A percentile compares a stretch with the other conserved stretches of the same genome.
These are phyloP conservation scores for Kandelia obovata DNA, from an alignment of 345 rosid species.

Conservation along the genomic window DNA sequence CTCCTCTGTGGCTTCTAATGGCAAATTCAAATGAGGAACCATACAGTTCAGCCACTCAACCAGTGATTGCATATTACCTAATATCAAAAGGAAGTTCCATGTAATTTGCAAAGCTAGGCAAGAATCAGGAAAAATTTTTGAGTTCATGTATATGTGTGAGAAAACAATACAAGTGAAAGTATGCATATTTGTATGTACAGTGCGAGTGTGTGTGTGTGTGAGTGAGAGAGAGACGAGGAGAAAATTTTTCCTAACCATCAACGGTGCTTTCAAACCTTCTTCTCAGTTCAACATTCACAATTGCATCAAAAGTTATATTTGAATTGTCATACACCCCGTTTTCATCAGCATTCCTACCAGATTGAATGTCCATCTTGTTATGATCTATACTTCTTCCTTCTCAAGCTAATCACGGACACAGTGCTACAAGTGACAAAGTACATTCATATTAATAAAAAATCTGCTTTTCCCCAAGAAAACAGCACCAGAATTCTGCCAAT, in stretches of 20 bases:
- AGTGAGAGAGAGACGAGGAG: neutral
- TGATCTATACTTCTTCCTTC: constrained; percentile 17
- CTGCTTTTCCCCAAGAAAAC: neutral
- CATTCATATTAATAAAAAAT: neutral
- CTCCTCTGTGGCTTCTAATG: constrained; percentile 59
- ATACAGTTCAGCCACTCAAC: constrained; percentile 63
- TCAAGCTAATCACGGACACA: constrained; percentile 11
- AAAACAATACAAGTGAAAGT: too few species aligned
- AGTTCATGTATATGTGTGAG: neutral
- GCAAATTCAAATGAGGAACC: constrained; percentile 52
- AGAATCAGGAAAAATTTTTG: neutral
- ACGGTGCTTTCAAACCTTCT: constrained; percentile 32
- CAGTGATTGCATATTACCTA: constrained; percentile 47
- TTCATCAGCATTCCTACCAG: constrained; percentile 14
- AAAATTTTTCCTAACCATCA: constrained; percentile 37
- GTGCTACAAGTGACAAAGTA: constrained; percentile 21
- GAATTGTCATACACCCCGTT: constrained; percentile 24
- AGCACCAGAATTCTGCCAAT: too few species aligned
- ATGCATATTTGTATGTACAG: too few species aligned
- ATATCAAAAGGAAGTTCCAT: constrained; percentile 1
- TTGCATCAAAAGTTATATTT: constrained; percentile 25
- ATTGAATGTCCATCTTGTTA: constrained; percentile 29
- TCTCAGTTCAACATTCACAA: constrained; percentile 27
- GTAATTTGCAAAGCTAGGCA: neutral
- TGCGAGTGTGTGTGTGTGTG: too few species aligned